Percentiles rank a stretch among this genome's conserved stretches.
phyloP scores from a whole-genome alignment of 2,329 filamentous ascomycete genomes.

The Pyrenophora tritici-repentis region DNA sequence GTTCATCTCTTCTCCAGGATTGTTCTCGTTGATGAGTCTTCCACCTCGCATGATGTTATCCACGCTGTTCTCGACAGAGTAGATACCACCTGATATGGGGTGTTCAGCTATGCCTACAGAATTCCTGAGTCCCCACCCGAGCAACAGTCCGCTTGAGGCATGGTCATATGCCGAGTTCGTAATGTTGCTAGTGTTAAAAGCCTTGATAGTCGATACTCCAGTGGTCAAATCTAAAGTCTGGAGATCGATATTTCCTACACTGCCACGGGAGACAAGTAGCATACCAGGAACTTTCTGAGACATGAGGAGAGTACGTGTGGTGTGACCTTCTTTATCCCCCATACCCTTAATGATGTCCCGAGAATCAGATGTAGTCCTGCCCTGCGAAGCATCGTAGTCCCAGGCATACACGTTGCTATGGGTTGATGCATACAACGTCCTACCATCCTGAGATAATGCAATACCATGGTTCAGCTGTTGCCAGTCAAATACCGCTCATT shows the following conservation, averaged over 20 bases:
- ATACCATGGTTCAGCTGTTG: slow-evolving; percentile 58
- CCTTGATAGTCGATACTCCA: slow-evolving; percentile 71
- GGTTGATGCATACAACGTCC: slow-evolving; percentile 61
- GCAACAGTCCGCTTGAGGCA: slow-evolving; percentile 57
- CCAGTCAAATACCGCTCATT: not conserved
- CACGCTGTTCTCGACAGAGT: slow-evolving; percentile 70
- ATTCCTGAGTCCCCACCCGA: slow-evolving; percentile 74
- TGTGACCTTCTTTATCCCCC: slow-evolving; percentile 62
- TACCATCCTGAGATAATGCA: slow-evolving; percentile 55
- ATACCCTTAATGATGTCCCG: slow-evolving; percentile 66
- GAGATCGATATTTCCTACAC: slow-evolving; percentile 65
- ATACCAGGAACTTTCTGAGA: slow-evolving; percentile 60
- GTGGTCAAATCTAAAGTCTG: slow-evolving; percentile 56
- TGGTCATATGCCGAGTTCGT: slow-evolving; percentile 52
- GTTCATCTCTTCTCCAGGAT: slow-evolving; percentile 76
- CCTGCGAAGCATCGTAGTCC: slow-evolving; percentile 63
- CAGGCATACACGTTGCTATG: slow-evolving; percentile 65
- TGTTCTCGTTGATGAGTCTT: slow-evolving; percentile 67
- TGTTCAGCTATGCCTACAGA: slow-evolving; percentile 73
- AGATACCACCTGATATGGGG: slow-evolving; percentile 56
- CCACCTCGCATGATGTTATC: slow-evolving; percentile 65
- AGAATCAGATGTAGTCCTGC: slow-evolving; percentile 53
- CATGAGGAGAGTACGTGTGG: slow-evolving; percentile 69
- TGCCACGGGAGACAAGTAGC: slow-evolving; percentile 70
- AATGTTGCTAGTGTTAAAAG: slow-evolving; percentile 58